Evolutionary conservation across 177 flowering plant species (phyloP).

Genomic region (Vitis hybrid): DNA sequence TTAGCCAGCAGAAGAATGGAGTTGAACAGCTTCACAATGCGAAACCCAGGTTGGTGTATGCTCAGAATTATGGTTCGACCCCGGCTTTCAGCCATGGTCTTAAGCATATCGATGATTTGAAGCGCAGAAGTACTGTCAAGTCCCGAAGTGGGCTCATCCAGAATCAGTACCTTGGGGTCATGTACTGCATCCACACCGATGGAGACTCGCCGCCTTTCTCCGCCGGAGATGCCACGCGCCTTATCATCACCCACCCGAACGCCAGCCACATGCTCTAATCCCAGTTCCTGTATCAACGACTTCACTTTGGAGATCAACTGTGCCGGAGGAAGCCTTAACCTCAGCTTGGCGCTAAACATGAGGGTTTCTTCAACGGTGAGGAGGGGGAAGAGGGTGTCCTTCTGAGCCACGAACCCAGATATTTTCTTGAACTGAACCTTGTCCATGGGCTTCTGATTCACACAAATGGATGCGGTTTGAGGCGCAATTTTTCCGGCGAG

Average conservation of each 20-base stretch:
- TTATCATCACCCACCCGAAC: slow-evolving; percentile 70
- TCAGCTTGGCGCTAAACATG: slow-evolving; percentile 71
- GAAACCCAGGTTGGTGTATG: slow-evolving; percentile 91
- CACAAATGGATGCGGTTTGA: slow-evolving; percentile 47
- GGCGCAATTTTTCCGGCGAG: slow-evolving; percentile 69
- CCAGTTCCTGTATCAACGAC: slow-evolving; percentile 66
- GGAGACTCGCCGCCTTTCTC: slow-evolving; percentile 88
- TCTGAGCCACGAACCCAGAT: slow-evolving; percentile 88
- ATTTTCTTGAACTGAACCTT: slow-evolving; percentile 62
- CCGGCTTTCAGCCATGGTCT: slow-evolving; percentile 76
- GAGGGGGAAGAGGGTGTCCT: slow-evolving; percentile 82
- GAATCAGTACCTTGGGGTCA: slow-evolving; percentile 77
- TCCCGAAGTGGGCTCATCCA: slow-evolving; percentile 96
- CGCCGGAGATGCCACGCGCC: slow-evolving; percentile 87
- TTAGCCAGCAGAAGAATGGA: slow-evolving; percentile 69
- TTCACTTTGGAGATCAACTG: slow-evolving; percentile 46
- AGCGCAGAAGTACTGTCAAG: slow-evolving; percentile 84
- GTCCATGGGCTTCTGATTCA: slow-evolving; percentile 56
- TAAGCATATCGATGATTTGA: slow-evolving; percentile 86
- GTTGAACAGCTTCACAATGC: slow-evolving; percentile 78
- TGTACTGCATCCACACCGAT: slow-evolving; percentile 90
- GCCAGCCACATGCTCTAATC: slow-evolving; percentile 58
- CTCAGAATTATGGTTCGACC: slow-evolving; percentile 80
- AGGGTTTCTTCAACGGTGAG: slow-evolving; percentile 92
- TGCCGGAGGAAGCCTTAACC: slow-evolving; percentile 40